Conservation (phyloP, 495 filamentous ascomycete species). For the Neurospora sp. region DNA sequence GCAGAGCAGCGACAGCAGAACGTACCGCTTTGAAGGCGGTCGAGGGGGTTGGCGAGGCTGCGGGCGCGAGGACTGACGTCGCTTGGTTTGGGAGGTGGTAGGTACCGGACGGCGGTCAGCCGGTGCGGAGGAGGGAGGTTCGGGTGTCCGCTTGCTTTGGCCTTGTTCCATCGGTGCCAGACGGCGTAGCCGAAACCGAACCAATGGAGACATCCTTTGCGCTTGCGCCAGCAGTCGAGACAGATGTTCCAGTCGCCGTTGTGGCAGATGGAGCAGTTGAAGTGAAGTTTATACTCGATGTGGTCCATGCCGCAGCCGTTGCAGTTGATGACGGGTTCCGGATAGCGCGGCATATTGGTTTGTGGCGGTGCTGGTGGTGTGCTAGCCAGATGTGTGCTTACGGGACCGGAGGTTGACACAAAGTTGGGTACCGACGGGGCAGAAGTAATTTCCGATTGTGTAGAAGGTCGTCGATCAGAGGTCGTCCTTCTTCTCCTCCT, state of each 20-base stretch:
- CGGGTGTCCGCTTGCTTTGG: constrained; percentile 5
- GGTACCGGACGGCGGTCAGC: constrained; percentile 56
- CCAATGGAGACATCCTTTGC: constrained; percentile 70
- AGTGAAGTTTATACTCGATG: constrained; percentile 76
- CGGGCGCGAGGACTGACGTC: constrained; percentile 14
- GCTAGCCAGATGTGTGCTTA: constrained; percentile 6
- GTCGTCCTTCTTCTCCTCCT: background rate
- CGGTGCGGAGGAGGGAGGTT: constrained; percentile 50
- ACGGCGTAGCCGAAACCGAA: constrained; percentile 63
- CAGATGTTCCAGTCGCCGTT: constrained; percentile 68
- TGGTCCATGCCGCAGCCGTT: constrained; percentile 51
- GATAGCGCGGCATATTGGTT: constrained; percentile 37
- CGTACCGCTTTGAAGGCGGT: constrained; percentile 61
- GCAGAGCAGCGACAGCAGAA: constrained; percentile 71
- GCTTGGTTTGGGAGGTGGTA: constrained; percentile 28
- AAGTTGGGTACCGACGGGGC: constrained; percentile 5
- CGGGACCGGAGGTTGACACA: constrained; percentile 5
- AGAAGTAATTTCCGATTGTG: constrained; percentile 6
- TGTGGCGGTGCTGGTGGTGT: constrained; percentile 5
- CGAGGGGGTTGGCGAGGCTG: constrained; percentile 53
- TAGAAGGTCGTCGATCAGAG: background rate
- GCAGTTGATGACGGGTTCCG: constrained; percentile 65
- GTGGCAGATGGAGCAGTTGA: constrained; percentile 59
- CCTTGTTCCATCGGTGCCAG: constrained; percentile 43
- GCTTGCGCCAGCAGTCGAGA: constrained; percentile 60